phyloP scores from a whole-genome alignment of 495 filamentous ascomycete genomes.

The Aspergillus panamensis region DNA sequence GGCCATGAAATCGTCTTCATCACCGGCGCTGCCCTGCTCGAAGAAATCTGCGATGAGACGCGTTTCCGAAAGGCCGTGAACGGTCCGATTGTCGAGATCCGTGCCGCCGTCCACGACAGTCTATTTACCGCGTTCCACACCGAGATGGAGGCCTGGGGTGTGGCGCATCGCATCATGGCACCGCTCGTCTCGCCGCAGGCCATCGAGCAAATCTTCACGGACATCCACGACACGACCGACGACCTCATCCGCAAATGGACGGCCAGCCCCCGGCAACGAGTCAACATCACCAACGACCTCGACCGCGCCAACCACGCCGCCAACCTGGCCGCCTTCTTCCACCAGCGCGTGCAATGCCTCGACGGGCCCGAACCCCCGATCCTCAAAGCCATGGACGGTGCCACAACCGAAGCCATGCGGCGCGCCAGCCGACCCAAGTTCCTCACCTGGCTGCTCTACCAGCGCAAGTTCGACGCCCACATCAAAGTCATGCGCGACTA shows the following conservation, averaged over 20 bases:
- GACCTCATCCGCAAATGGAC: conserved; percentile 72
- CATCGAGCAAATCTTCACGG: conserved; percentile 33
- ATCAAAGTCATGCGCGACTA: conserved; percentile 56
- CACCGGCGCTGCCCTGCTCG: conserved; percentile 53
- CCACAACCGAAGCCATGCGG: conserved; percentile 43
- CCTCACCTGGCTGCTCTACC: conserved; percentile 39
- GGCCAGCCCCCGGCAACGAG: conserved; percentile 48
- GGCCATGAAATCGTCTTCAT: conserved; percentile 52
- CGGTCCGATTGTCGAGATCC: conserved; percentile 56
- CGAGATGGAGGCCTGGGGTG: conserved; percentile 62
- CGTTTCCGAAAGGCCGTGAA: conserved; percentile 64
- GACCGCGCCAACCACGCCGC: conserved; percentile 69
- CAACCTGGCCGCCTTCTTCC: conserved; percentile 60
- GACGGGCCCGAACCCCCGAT: conserved; percentile 31
- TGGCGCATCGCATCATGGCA: conserved; percentile 67
- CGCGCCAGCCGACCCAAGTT: conserved; percentile 39
- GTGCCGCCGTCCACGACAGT: conserved; percentile 62
- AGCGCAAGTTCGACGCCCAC: conserved; percentile 51
- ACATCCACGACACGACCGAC: conserved; percentile 64
- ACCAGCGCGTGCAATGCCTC: conserved; percentile 34
- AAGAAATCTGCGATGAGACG: conserved; percentile 70
- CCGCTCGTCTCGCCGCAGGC: conserved; percentile 38
- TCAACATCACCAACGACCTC: conserved; percentile 65
- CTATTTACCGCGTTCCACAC: conserved; percentile 67
- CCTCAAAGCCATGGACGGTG: conserved; percentile 37